Evolutionary conservation across 176 grass and related monocot genomes (phyloP).

Genomic region (Pontederia paniculata): DNA sequence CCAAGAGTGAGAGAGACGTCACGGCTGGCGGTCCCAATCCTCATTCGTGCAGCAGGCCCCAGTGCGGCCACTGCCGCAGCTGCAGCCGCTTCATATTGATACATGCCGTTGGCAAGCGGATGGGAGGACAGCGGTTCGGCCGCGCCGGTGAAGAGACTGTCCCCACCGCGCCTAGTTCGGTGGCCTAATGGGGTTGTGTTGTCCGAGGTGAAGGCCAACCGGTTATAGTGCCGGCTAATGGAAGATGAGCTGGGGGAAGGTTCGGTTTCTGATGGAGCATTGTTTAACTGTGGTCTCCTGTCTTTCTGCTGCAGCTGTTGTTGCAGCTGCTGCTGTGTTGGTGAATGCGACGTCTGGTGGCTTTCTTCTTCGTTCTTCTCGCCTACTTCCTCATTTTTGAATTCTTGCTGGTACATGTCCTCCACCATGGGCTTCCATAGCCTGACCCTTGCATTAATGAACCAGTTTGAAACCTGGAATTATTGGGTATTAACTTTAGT

Average conservation of each 20-base stretch:
- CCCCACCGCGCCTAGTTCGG: not conserved
- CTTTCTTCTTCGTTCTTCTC: constrained; percentile 20
- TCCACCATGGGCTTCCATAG: constrained; percentile 99
- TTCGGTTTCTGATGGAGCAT: constrained; percentile 22
- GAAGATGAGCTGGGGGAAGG: constrained; percentile 23
- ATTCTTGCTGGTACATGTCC: constrained; percentile 98
- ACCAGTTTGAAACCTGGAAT: constrained; percentile 93
- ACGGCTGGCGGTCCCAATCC: constrained; percentile 41
- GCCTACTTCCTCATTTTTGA: constrained; percentile 20
- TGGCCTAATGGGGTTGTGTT: not conserved
- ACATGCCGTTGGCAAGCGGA: constrained; percentile 40
- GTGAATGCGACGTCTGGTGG: constrained; percentile 7
- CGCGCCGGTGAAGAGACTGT: constrained; percentile 25
- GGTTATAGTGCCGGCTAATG: constrained; percentile 23
- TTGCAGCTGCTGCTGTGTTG: constrained; percentile 8
- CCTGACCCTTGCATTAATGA: constrained; percentile 98
- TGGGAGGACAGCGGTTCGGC: constrained; percentile 42
- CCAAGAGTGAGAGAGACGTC: constrained; percentile 92
- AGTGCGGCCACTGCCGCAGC: constrained; percentile 28
- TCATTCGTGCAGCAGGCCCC: constrained; percentile 21
- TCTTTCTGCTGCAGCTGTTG: not conserved
- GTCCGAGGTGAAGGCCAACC: constrained; percentile 14
- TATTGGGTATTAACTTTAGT: not conserved
- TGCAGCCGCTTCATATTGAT: constrained; percentile 24
- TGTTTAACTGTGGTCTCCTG: not conserved